phyloP scores from a whole-genome alignment of 805 yeast species.

The Isabelozyma pseudorhagii region DNA sequence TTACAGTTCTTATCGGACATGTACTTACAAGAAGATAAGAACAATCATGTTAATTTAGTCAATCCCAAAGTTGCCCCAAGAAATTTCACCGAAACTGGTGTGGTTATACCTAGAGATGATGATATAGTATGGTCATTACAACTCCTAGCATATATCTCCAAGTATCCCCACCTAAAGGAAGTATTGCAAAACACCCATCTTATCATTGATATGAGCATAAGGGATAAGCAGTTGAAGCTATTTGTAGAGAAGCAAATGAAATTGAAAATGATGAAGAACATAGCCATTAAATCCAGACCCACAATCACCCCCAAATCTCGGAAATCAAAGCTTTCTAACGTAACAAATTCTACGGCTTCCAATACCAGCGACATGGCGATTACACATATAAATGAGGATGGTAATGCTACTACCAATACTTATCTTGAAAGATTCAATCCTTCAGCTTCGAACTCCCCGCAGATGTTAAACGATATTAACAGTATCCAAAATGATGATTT shows the following conservation, averaged over 20 bases:
- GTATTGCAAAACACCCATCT: slow-evolving; percentile 72
- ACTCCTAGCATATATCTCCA: slow-evolving; percentile 86
- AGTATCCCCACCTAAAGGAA: slow-evolving; percentile 77
- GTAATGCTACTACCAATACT: slow-evolving; percentile 3
- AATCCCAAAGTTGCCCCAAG: slow-evolving; percentile 33
- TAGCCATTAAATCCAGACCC: slow-evolving; percentile 27
- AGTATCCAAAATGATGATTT: slow-evolving; percentile 28
- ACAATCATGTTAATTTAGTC: slow-evolving; percentile 18
- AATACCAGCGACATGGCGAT: neutral
- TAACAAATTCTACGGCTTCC: neutral
- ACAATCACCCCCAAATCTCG: slow-evolving; percentile 34
- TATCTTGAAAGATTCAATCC: slow-evolving; percentile 24
- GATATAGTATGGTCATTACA: slow-evolving; percentile 94
- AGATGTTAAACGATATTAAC: slow-evolving; percentile 31
- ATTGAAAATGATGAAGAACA: slow-evolving; percentile 25
- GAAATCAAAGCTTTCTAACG: slow-evolving; percentile 11
- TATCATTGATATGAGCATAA: slow-evolving; percentile 58
- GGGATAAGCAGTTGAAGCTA: slow-evolving; percentile 38
- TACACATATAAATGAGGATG: neutral
- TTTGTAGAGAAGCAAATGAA: slow-evolving; percentile 34
- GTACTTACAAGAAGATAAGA: slow-evolving; percentile 32
- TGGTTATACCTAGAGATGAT: slow-evolving; percentile 85
- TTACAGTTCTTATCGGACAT: slow-evolving; percentile 39
- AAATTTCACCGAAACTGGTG: slow-evolving; percentile 53
- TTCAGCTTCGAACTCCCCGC: slow-evolving; percentile 39